Evolutionary conservation across 805 yeast genomes (phyloP), one percentile per base, ranked within the genome.

Genomic region (Yarrowia yakushimensis): DNA sequence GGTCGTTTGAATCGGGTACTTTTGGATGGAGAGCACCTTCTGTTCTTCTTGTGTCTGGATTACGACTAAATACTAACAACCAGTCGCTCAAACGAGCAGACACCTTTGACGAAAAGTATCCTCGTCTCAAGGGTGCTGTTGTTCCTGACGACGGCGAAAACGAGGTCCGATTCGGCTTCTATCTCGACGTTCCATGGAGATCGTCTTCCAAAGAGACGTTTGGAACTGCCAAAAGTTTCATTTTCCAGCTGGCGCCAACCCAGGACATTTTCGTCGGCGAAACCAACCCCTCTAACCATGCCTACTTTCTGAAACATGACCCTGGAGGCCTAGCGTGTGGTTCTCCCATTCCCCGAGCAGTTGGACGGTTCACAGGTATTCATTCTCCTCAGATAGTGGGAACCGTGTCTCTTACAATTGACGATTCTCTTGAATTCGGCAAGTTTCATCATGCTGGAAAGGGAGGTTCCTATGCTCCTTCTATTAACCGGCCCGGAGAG

Each of bases 1-100:
- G 96, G 30, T 87, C 97, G 0, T 81, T 93, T 63, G 97, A 92
- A 73, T 81, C 86, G 63, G 89, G 86, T 66, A 87, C 87, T 0
- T 84, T 90, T 77, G 90, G 91, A 68, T 93, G 97, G 97, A 85
- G 83, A 67, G 94, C 96, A 0, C 96, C 97, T 0, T 83, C 96
- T 0, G 71, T 93, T 1, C 67, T 92, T 9, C 64, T 92, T 0
- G 77, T 93, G 0, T 80, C 83, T 2, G 98, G 97, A 0, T 80
- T 78, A 67, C 71, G 66, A 15, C 63, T 71, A 5, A 33, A 31
- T 25, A 5, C 25, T 8, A 27, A 15, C 31, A 59, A 42, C 25
- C 54, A 28, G 45, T 12, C 39, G 12, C 12, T 36, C 43, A 25
- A 39, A 20, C n/a, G 54, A 39, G 18, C 66, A 46, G 3, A 33